Evolutionary conservation across 2,329 filamentous ascomycete genomes (phyloP), one percentile per base, ranked within the genome.

Genomic region (Fusarium sororula): DNA sequence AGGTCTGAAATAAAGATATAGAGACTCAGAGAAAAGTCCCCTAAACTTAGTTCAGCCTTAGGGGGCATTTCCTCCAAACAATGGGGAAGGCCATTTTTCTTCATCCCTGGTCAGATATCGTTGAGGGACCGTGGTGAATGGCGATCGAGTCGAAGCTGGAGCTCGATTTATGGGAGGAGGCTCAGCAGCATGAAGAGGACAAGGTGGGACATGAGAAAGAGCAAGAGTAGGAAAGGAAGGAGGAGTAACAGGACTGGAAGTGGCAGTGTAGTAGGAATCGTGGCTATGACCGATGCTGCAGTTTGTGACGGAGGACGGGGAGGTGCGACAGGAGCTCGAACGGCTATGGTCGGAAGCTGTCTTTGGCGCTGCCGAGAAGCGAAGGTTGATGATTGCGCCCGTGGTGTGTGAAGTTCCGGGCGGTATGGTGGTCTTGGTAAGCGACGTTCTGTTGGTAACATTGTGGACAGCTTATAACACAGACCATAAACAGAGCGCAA

Each of bases 61-160:
- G 7, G 7, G 11, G 17, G 24, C 5, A 12, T 3, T 0, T 44
- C 5, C 10, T 24, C 10, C 11, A 10, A 13, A 11, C 3, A 18
- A 1, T 8, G 5, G 12, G 17, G 3, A 26, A 20, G 1, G 11
- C 7, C 12, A 0, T 13, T 13, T 20, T 12, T 18, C 3, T 20
- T 8, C 15, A 5, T 4, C 7, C 15, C 8, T 17, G 11, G 6
- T 20, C 24, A 18, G 17, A 26, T 13, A 45, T 20, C 5, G 7
- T 20, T 6, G n/a, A 20, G 11, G 24, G 17, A 26, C 24, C 1
- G 7, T 20, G 4, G 42, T 26, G 42, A 45, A 26, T 20, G 42
- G 0, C 17, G 5, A 26, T 13, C 7, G 24, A 45, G 7, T 45
- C 11, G 1, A 26, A 26, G 24, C 17, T 26, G 17, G 17, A 45